Evolutionary conservation across 768 basidiomycete genomes (phyloP), one percentile per base, ranked within the genome.

Genomic region (Cyclocybe cylindracea): DNA sequence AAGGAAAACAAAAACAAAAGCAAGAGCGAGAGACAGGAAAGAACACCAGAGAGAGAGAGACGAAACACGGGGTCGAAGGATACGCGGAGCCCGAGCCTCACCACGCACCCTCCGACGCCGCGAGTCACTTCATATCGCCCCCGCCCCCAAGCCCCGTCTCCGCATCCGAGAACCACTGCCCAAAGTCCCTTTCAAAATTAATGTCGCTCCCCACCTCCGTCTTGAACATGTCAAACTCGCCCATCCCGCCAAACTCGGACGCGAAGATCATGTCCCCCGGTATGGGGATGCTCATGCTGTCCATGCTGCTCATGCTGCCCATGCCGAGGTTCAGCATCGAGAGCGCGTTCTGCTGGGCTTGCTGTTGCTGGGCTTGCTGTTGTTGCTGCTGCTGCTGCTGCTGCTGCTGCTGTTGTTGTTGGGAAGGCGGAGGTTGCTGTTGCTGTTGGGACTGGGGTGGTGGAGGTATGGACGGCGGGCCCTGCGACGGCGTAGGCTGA

Each of bases 111-210:
- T 40, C 51, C 42, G 42, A 50, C 41, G 11, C 36, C 44, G 39
- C 38, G 36, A 50, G 53, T 66, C 61, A 68, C 54, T 68, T 69
- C 64, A 68, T 51, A 48, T 74, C 74, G 60, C 74, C 54, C 16
- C 33, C 63, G 58, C 44, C 51, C 24, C 49, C 47, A 6, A 59
- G 40, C 10, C 18, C 60, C 35, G 67, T 66, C 40, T 79, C 79
- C 48, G 84, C n/a, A n/a, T n/a, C n/a, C n/a, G n/a, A n/a, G 58
- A 89, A 87, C 86, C 86, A 89, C 60, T 86, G 83, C 49, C 84
- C 83, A 67, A 89, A 89, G 60, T 87, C 87, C 61, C 85, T 73
- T 66, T 87, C 87, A 57, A 87, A 87, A 61, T 85, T 82, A 62
- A 87, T 67, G 51, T 79, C 72, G 2, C 74, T 5, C 24, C 3